Conservation (phyloP, 345 rosid species). For the Salix purpurea region DNA sequence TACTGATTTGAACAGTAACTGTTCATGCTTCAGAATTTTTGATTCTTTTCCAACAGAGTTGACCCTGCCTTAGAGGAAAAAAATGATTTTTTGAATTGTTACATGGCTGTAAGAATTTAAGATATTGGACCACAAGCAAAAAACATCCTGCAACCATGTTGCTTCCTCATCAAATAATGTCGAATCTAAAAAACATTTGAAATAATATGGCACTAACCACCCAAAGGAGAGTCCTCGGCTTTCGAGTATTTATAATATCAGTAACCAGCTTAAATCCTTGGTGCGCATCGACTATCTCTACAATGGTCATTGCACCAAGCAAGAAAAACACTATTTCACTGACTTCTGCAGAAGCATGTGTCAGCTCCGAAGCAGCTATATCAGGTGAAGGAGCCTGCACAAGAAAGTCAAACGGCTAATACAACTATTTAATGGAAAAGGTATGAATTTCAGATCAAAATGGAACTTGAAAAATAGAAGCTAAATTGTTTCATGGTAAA, state of each 20-base stretch:
- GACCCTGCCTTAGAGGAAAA: background rate
- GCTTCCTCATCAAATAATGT: background rate
- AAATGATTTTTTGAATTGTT: background rate
- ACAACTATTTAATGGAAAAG: background rate
- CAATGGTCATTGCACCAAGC: conserved; percentile 99
- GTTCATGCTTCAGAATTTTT: too few species aligned
- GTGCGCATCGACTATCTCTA: conserved; percentile 97
- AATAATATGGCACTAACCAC: conserved; percentile 55
- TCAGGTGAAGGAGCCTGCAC: conserved; percentile 94
- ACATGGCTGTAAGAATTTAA: background rate
- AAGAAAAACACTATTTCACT: conserved; percentile 93
- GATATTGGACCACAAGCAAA: background rate
- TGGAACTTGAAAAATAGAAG: background rate
- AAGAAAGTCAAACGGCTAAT: conserved; percentile 18
- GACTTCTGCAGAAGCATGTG: conserved; percentile 89
- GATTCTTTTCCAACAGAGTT: too few species aligned
- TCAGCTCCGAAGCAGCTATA: conserved; percentile 78
- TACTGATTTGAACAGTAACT: too few species aligned
- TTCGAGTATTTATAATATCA: conserved; percentile 90
- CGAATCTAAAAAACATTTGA: background rate
- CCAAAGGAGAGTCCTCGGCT: conserved; percentile 80
- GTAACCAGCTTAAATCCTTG: conserved; percentile 99
- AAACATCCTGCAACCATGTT: background rate
- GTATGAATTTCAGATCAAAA: background rate
- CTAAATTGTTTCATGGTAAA: background rate